Evolutionary conservation across 192 early-diverging fungal genomes (phyloP).

Genomic region (Coemansia sp.): DNA sequence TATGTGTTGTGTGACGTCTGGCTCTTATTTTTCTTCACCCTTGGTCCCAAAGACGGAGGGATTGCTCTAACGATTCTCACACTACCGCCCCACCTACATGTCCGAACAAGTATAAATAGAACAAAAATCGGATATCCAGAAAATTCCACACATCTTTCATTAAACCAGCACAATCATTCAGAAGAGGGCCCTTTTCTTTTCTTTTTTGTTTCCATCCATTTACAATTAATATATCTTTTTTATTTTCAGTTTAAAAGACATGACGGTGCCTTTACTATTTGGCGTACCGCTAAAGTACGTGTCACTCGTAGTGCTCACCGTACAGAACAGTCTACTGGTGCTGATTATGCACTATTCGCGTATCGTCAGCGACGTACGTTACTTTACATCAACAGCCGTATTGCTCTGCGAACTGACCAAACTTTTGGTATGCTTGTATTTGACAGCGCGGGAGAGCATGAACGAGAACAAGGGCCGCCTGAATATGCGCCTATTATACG

Average conservation of each 20-base stretch:
- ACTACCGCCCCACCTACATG: no score
- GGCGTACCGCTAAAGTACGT: slow-evolving; percentile 84
- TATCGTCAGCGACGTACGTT: slow-evolving; percentile 50
- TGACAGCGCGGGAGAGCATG: slow-evolving; percentile 14
- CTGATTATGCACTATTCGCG: slow-evolving; percentile 92
- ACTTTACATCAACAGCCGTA: slow-evolving; percentile 91
- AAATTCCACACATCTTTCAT: neutral
- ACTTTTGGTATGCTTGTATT: slow-evolving; percentile 58
- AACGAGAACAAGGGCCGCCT: slow-evolving; percentile 2
- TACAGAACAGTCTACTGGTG: slow-evolving; percentile 87
- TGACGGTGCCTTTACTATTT: slow-evolving; percentile 23
- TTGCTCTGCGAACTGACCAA: slow-evolving; percentile 87
- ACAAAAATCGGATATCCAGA: neutral
- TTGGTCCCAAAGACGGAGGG: neutral
- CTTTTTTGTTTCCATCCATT: neutral
- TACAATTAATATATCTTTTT: neutral
- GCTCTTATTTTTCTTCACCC: neutral
- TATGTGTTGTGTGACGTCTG: neutral
- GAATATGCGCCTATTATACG: slow-evolving; percentile 7
- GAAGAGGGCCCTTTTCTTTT: neutral
- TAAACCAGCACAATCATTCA: neutral
- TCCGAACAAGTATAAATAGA: no score
- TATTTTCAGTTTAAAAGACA: neutral
- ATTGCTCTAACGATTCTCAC: no score
- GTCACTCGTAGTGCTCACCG: slow-evolving; percentile 80